These are phyloP conservation scores for Cystobasidium onofrii DNA, from an alignment of 768 basidiomycete genomes.

Conservation along the genomic window DNA sequence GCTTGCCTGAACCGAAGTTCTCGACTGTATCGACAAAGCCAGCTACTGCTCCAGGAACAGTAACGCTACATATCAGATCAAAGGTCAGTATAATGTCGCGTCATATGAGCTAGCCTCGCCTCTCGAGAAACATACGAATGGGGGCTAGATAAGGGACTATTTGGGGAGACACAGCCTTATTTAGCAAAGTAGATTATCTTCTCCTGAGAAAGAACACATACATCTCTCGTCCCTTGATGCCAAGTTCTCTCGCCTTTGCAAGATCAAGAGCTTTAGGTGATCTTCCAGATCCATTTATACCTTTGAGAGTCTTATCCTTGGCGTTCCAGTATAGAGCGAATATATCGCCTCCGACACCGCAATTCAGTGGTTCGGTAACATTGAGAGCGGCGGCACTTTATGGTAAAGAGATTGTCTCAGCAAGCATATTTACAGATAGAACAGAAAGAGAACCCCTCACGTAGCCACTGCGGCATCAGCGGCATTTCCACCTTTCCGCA, in stretches of 20 bases:
- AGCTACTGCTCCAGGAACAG: conserved; percentile 68
- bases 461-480: conserved; percentile 66
- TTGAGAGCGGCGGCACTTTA: conserved; percentile 70
- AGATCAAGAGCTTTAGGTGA: conserved; percentile 72
- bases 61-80: conserved; percentile 33
- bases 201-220: conserved; percentile 50
- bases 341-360: conserved; percentile 61
- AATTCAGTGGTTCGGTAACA: conserved; percentile 69
- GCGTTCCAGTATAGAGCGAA: conserved; percentile 76
- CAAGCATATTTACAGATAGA: no score
- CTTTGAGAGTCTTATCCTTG: conserved; percentile 69
- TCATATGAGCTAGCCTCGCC: not conserved
- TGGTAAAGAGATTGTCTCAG: not conserved
- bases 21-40: conserved; percentile 89
- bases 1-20: conserved; percentile 66
- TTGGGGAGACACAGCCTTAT: not conserved
- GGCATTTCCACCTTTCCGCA: conserved; percentile 89
- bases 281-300: conserved; percentile 83
- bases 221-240: conserved; percentile 61
- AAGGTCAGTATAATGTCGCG: not conserved
- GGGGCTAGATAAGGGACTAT: conserved; percentile 2
- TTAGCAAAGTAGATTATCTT: conserved; percentile 59
- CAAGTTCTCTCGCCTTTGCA: conserved; percentile 62
- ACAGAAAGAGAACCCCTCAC: not conserved
- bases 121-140: not conserved